phyloP scores from a whole-genome alignment of 306 rosid genomes.

The Phaseolus lunatus region DNA sequence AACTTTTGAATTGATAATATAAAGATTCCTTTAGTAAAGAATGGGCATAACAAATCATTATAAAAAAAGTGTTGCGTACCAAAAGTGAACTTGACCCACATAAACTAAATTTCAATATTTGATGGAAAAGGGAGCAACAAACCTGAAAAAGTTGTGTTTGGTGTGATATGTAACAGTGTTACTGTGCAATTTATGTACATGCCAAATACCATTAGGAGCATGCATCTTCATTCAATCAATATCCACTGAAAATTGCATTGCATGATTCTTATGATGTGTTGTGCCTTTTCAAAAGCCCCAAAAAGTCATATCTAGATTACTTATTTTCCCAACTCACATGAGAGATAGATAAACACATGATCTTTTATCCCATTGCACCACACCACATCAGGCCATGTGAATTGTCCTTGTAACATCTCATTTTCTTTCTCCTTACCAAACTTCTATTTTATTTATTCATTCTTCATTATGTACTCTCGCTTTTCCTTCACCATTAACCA shows the following conservation, averaged over 20 bases:
- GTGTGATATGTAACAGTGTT: conserved; percentile 47
- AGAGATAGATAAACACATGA: neutral
- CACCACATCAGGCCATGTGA: conserved; percentile 27
- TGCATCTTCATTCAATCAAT: conserved; percentile 49
- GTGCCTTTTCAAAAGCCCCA: conserved; percentile 28
- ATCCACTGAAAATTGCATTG: conserved; percentile 10
- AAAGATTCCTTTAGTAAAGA: conserved; percentile 59
- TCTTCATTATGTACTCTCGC: neutral
- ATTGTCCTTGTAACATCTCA: conserved; percentile 1
- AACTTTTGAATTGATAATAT: conserved; percentile 51
- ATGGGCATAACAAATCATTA: conserved; percentile 40
- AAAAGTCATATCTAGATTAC: conserved; percentile 39
- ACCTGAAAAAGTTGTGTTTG: conserved; percentile 62
- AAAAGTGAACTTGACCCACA: conserved; percentile 51
- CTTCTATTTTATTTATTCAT: neutral
- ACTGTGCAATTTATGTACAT: conserved; percentile 1
- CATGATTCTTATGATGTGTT: conserved; percentile 4
- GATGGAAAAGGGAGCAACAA: conserved; percentile 47
- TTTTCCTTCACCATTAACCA: neutral
- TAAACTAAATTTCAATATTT: conserved; percentile 22
- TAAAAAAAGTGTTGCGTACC: conserved; percentile 40
- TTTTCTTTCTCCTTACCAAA: conserved; percentile 24
- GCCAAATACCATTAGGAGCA: conserved; percentile 52
- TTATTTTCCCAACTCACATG: conserved; percentile 37
- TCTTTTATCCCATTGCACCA: conserved; percentile 47